Conservation (phyloP, 805 yeast species). For the Candida adriatica region DNA sequence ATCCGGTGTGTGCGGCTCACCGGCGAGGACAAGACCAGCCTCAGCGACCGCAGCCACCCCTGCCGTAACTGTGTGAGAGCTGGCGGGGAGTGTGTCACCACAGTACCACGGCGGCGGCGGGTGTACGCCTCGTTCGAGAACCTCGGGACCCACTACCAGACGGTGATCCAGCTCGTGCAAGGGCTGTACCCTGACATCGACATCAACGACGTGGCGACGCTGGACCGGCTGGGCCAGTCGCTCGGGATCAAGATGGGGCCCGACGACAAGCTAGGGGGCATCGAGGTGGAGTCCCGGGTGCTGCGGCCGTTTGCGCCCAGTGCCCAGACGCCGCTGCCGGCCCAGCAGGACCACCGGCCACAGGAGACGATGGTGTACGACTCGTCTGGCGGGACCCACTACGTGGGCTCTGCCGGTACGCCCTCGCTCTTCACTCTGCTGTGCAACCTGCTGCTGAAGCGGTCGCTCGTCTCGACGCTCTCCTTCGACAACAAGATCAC, state of each 20-base stretch:
- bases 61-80: constrained; percentile 33
- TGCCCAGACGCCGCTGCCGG: not conserved
- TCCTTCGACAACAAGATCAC: constrained; percentile 28
- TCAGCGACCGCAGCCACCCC: constrained; percentile 29
- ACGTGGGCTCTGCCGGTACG: constrained; percentile 40
- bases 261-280: constrained; percentile 10
- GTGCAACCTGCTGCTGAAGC: constrained; percentile 32
- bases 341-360: constrained; percentile 8
- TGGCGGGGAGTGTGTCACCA: constrained; percentile 33
- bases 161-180: constrained; percentile 30
- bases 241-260: constrained; percentile 18
- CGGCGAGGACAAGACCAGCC: constrained; percentile 17
- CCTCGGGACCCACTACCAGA: constrained; percentile 36
- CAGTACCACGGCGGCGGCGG: constrained; percentile 35
- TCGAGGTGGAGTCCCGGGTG: constrained; percentile 17
- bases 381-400: constrained; percentile 39
- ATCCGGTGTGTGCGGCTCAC: constrained; percentile 34
- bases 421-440: constrained; percentile 36
- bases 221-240: constrained; percentile 25
- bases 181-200: constrained; percentile 40
- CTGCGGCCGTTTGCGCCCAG: constrained; percentile 18
- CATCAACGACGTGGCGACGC: constrained; percentile 34
- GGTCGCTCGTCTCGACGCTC: constrained; percentile 29
- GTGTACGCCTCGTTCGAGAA: constrained; percentile 36
- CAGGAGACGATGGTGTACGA: constrained; percentile 36